Percentiles rank a stretch among this genome's conserved stretches.
Conservation (phyloP, 2,329 filamentous ascomycete species). For the Colletotrichum sp. region DNA sequence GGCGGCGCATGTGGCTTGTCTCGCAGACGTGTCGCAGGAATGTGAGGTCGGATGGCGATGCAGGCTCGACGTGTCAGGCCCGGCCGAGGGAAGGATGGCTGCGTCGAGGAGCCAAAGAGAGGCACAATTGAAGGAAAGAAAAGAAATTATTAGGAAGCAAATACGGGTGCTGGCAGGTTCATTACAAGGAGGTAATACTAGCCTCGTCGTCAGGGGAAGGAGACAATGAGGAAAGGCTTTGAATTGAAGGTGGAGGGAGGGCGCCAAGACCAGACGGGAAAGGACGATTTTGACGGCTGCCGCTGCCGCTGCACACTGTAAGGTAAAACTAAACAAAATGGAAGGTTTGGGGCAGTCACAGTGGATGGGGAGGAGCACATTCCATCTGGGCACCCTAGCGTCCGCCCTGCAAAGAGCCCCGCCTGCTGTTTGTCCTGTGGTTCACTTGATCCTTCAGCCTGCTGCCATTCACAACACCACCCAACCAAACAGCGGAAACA, state of each 20-base stretch:
- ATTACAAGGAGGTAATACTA: neutral
- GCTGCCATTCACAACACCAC: neutral
- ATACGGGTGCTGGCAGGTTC: neutral
- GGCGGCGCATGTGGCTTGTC: neutral
- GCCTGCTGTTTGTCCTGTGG: neutral
- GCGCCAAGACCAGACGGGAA: conserved; percentile 1
- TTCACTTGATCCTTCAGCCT: neutral
- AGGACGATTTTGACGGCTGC: neutral
- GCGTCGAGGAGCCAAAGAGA: neutral
- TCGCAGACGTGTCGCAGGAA: neutral
- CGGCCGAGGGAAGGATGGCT: neutral
- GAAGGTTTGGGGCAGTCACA: neutral
- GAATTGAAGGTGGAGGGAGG: neutral
- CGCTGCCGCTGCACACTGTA: neutral
- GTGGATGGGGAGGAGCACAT: neutral
- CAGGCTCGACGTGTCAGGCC: neutral
- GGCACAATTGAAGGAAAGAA: neutral
- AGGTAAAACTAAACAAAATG: no score
- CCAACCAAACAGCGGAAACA: neutral
- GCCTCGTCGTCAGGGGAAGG: neutral
- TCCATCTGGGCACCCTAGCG: neutral
- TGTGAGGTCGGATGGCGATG: neutral
- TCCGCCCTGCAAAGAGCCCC: neutral
- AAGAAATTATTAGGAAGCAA: neutral
- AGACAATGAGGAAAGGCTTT: neutral